A percentile compares a stretch with the other conserved stretches of the same genome.
These are phyloP conservation scores for Elsinoe arachidis DNA, from an alignment of 2,329 filamentous ascomycete genomes.

Conservation along the genomic window DNA sequence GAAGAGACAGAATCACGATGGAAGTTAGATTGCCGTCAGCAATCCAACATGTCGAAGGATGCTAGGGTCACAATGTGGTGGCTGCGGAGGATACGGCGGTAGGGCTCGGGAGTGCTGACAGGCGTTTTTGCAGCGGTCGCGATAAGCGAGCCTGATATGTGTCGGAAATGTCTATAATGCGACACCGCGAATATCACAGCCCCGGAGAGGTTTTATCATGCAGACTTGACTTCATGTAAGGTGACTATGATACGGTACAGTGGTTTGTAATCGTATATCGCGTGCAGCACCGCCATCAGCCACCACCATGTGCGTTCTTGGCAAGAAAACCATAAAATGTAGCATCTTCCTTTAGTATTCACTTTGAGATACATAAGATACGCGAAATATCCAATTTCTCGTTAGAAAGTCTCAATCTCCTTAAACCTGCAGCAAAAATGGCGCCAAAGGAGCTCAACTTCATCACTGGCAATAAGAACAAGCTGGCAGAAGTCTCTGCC, in stretches of 20 bases:
- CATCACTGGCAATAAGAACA: slow-evolving; percentile 94
- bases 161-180: not conserved
- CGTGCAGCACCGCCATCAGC: not conserved
- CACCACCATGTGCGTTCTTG: not conserved
- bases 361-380: not conserved
- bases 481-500: slow-evolving; percentile 78
- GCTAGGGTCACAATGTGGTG: not conserved
- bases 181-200: not conserved
- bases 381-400: not conserved
- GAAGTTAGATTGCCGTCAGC: not conserved
- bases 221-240: not conserved
- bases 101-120: not conserved
- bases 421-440: slow-evolving; percentile 26
- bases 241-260: not conserved
- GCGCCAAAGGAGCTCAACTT: slow-evolving; percentile 63
- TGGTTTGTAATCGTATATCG: not conserved
- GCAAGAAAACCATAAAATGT: not conserved
- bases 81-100: slow-evolving; percentile 1
- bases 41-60: not conserved
- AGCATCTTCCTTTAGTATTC: not conserved
- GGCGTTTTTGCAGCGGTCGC: not conserved
- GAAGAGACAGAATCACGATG: not conserved
- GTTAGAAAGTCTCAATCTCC: too few relatives aligned
- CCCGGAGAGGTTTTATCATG: not conserved
- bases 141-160: not conserved